Evolutionary conservation across 1,284 basidiomycete genomes (phyloP).

Genomic region (Fomitopsis palustris): DNA sequence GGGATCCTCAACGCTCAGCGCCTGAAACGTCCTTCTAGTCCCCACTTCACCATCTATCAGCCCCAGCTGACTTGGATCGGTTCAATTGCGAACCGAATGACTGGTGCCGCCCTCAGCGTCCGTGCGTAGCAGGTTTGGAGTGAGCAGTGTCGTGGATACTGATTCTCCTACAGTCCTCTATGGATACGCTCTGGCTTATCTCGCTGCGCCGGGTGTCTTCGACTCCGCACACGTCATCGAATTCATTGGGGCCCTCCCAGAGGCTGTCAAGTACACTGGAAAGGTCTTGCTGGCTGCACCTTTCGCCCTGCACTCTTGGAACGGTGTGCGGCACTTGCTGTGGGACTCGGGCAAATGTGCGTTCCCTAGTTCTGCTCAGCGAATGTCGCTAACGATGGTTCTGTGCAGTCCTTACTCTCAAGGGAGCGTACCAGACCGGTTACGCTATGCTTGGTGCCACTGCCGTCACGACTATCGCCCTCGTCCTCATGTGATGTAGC

Average conservation of each 20-base stretch:
- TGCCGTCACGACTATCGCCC: conserved; percentile 66
- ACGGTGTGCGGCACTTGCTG: conserved; percentile 87
- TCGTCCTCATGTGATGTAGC: conserved; percentile 29
- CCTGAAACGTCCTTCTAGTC: conserved; percentile 80
- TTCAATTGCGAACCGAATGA: conserved; percentile 85
- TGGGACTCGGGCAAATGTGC: conserved; percentile 92
- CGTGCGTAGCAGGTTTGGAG: conserved; percentile 47
- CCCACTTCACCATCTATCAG: conserved; percentile 96
- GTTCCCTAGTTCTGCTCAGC: conserved; percentile 30
- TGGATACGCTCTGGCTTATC: conserved; percentile 85
- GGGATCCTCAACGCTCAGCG: conserved; percentile 87
- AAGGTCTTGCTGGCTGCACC: conserved; percentile 81
- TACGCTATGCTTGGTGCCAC: conserved; percentile 84
- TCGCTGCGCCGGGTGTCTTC: conserved; percentile 77
- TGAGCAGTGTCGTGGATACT: not conserved
- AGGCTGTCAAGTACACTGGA: conserved; percentile 68
- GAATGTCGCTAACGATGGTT: conserved; percentile 8
- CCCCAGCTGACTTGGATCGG: conserved; percentile 89
- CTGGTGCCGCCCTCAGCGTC: conserved; percentile 77
- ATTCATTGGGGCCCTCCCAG: conserved; percentile 65
- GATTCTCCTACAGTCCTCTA: conserved; percentile 70
- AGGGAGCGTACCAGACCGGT: conserved; percentile 75
- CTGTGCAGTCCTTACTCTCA: conserved; percentile 70
- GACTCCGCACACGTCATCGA: conserved; percentile 79
- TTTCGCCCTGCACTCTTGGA: conserved; percentile 88